These are phyloP conservation scores for Cytidiella melzeri DNA, from an alignment of 768 basidiomycete genomes.

Conservation along the genomic window DNA sequence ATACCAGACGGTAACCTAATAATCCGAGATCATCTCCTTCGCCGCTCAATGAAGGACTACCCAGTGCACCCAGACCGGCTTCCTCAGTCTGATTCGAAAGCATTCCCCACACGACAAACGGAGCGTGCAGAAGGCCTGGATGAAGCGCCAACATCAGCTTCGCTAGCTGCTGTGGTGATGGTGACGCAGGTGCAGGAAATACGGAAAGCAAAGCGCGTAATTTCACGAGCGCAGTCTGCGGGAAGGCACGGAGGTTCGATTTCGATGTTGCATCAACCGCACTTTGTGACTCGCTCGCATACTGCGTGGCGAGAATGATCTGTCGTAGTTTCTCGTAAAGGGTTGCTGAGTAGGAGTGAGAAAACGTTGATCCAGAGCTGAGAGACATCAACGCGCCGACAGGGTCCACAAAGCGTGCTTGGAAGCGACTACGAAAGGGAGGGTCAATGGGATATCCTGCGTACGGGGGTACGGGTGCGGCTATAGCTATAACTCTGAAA, in stretches of 20 bases:
- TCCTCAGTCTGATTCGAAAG: constrained; percentile 51
- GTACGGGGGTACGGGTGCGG: constrained; percentile 63
- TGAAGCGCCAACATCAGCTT: constrained; percentile 53
- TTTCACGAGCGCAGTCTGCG: constrained; percentile 56
- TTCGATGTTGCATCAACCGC: constrained; percentile 48
- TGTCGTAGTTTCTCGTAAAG: constrained; percentile 44
- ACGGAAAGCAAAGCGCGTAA: constrained; percentile 36
- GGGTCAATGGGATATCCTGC: constrained; percentile 61
- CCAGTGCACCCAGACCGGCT: constrained; percentile 46
- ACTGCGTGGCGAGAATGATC: constrained; percentile 56
- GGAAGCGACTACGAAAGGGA: constrained; percentile 64
- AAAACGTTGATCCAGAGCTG: not conserved
- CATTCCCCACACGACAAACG: constrained; percentile 58
- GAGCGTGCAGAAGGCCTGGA: constrained; percentile 47
- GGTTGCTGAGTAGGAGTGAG: constrained; percentile 10
- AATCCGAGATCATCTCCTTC: constrained; percentile 39
- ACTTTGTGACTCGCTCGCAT: constrained; percentile 52
- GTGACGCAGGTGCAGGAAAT: constrained; percentile 50
- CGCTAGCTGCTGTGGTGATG: constrained; percentile 44
- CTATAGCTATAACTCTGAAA: constrained; percentile 65
- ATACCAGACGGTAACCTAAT: constrained; percentile 43
- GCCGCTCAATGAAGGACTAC: constrained; percentile 38
- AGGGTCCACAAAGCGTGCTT: constrained; percentile 62
- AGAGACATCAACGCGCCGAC: constrained; percentile 46
- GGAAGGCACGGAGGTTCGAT: constrained; percentile 53